Percentiles rank a stretch among this genome's conserved stretches.
phyloP scores from a whole-genome alignment of 192 early-diverging fungal species.

The Diversispora epigaea region DNA sequence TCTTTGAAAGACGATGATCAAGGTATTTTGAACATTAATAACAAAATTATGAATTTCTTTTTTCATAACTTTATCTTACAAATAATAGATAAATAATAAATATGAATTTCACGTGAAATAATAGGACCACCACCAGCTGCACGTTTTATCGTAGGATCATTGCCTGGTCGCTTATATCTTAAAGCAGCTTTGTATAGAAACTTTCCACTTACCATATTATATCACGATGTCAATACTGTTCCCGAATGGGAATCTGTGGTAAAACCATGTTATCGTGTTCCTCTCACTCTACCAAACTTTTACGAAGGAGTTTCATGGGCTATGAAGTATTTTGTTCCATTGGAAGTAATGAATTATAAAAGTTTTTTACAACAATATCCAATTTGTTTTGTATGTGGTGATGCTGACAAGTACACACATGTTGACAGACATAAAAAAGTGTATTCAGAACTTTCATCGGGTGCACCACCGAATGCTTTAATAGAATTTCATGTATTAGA shows the following conservation, averaged over 20 bases:
- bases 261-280: slow-evolving; percentile 18
- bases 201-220: not conserved
- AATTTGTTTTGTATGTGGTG: not conserved
- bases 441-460: not conserved
- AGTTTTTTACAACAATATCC: slow-evolving; percentile 2
- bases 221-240: slow-evolving; percentile 4
- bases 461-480: not conserved
- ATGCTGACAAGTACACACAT: slow-evolving; percentile 3
- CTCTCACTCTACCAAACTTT: slow-evolving; percentile 24
- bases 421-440: not conserved
- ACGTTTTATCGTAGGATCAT: slow-evolving; percentile 16
- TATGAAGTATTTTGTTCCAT: slow-evolving; percentile 15
- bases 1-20: slow-evolving; percentile 16
- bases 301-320: slow-evolving; percentile 9
- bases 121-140: slow-evolving; percentile 21
- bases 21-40: slow-evolving; percentile 9
- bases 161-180: slow-evolving; percentile 4
- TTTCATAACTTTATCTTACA: too few species aligned
- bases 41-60: not conserved
- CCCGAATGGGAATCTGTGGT: slow-evolving; percentile 22
- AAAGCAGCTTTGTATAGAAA: slow-evolving; percentile 12
- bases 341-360: not conserved
- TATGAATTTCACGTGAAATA: not conserved
- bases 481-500: not conserved
- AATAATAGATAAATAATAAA: too few species aligned